Evolutionary conservation across 345 rosid genomes (phyloP).

Genomic region (Acer negundo): DNA sequence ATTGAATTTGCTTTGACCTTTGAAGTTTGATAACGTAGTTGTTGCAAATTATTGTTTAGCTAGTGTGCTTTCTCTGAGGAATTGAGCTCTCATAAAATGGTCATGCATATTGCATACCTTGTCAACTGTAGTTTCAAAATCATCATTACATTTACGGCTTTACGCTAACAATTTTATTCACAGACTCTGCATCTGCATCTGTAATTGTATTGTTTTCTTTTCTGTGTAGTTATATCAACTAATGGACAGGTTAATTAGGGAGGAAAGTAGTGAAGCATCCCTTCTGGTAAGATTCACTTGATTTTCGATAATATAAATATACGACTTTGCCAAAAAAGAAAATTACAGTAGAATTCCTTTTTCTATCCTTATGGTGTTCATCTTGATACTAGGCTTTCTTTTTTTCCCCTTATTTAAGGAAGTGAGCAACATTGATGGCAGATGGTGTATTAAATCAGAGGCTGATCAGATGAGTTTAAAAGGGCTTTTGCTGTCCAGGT

Average conservation of each 20-base stretch:
- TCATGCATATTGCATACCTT: background rate
- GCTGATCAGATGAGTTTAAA: constrained; percentile 49
- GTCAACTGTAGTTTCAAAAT: background rate
- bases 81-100: background rate
- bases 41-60: background rate
- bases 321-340: background rate
- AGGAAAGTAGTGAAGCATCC: constrained; percentile 51
- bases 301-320: background rate
- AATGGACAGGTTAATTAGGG: constrained; percentile 67
- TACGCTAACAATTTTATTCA: background rate
- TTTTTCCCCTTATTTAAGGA: constrained; percentile 41
- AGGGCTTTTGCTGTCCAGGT: constrained; percentile 86
- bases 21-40: background rate
- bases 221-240: constrained; percentile 67
- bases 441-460: constrained; percentile 84
- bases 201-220: constrained; percentile 17
- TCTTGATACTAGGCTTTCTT: constrained; percentile 16
- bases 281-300: constrained; percentile 46
- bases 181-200: background rate
- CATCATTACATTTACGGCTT: background rate
- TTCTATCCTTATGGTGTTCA: constrained; percentile 22
- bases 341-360: background rate
- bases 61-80: background rate
- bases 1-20: background rate
- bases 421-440: constrained; percentile 60